phyloP scores from a whole-genome alignment of 1,284 basidiomycete genomes.

The Ustilago curta region DNA sequence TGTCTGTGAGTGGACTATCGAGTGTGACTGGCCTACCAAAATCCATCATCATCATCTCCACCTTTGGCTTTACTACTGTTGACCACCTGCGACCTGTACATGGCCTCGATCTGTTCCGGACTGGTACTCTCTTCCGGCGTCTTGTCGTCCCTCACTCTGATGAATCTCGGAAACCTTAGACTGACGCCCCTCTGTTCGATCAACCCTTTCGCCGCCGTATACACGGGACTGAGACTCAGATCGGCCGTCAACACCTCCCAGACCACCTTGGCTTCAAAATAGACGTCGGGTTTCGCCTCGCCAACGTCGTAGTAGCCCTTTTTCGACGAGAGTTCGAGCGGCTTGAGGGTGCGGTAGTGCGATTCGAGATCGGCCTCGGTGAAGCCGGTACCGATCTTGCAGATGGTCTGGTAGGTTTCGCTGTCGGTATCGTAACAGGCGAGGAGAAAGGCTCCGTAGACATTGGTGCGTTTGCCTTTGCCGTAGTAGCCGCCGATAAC shows the following conservation, averaged over 20 bases:
- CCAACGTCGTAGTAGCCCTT: slow-evolving; percentile 76
- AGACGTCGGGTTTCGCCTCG: slow-evolving; percentile 67
- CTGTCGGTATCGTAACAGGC: slow-evolving; percentile 66
- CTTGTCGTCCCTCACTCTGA: slow-evolving; percentile 93
- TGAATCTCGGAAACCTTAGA: slow-evolving; percentile 93
- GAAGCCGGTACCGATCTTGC: slow-evolving; percentile 99
- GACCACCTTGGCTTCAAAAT: slow-evolving; percentile 74
- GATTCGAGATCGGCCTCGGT: slow-evolving; percentile 83
- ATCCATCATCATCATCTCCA: slow-evolving; percentile 82
- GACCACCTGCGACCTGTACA: slow-evolving; percentile 86
- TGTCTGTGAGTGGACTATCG: background rate
- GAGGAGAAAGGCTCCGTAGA: slow-evolving; percentile 67
- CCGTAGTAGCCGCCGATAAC: slow-evolving; percentile 97
- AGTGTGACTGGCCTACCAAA: slow-evolving; percentile 76
- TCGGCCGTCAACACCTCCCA: slow-evolving; percentile 99
- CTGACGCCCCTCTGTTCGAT: slow-evolving; percentile 77
- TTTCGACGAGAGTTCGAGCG: slow-evolving; percentile 77
- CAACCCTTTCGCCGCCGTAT: slow-evolving; percentile 90
- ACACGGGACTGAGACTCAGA: slow-evolving; percentile 93
- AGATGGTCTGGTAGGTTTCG: slow-evolving; percentile 71
- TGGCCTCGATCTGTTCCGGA: slow-evolving; percentile 93
- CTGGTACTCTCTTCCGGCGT: slow-evolving; percentile 88
- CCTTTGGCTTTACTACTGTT: slow-evolving; percentile 75
- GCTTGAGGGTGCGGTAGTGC: slow-evolving; percentile 85
- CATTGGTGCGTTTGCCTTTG: slow-evolving; percentile 90